phyloP scores from a whole-genome alignment of 805 yeast species.

The Saccharomyces paradoxus region DNA sequence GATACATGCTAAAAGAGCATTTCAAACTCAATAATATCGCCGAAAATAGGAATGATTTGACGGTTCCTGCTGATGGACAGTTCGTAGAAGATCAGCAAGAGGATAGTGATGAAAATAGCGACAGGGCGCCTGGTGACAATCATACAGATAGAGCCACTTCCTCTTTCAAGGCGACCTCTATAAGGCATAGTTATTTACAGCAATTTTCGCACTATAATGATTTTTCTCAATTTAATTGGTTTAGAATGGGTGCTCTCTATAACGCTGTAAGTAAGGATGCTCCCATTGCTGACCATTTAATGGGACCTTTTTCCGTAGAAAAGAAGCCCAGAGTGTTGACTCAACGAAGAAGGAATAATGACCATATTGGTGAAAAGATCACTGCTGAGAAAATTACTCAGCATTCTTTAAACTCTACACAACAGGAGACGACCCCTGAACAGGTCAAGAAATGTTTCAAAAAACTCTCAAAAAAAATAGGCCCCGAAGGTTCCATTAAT shows the following conservation, averaged over 20 bases:
- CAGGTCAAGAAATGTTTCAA: slow-evolving; percentile 51
- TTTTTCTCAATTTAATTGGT: slow-evolving; percentile 51
- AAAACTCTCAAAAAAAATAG: slow-evolving; percentile 30
- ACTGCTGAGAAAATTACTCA: slow-evolving; percentile 52
- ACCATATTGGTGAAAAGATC: slow-evolving; percentile 30
- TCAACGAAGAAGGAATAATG: slow-evolving; percentile 37
- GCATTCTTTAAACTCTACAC: slow-evolving; percentile 40
- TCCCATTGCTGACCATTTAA: slow-evolving; percentile 49
- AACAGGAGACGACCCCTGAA: slow-evolving; percentile 55
- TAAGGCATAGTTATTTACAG: slow-evolving; percentile 15
- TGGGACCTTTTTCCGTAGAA: slow-evolving; percentile 64
- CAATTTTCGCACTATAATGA: slow-evolving; percentile 23
- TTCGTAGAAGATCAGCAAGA: slow-evolving; percentile 6
- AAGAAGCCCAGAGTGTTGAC: slow-evolving; percentile 33
- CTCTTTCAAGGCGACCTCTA: slow-evolving; percentile 8
- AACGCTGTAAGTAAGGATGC: slow-evolving; percentile 36
- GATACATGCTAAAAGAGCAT: slow-evolving; percentile 32
- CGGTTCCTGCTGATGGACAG: background rate
- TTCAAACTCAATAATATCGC: slow-evolving; percentile 15
- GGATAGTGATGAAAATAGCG: slow-evolving; percentile 13
- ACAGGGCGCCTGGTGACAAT: slow-evolving; percentile 12
- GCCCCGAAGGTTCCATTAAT: slow-evolving; percentile 36
- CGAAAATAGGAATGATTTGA: slow-evolving; percentile 6
- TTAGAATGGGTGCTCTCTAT: slow-evolving; percentile 46
- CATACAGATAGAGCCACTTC: slow-evolving; percentile 14